Evolutionary conservation across 371 early-diverging fungal genomes (phyloP), one percentile per base, ranked within the genome.

Genomic region (Syncephalis fuscata): DNA sequence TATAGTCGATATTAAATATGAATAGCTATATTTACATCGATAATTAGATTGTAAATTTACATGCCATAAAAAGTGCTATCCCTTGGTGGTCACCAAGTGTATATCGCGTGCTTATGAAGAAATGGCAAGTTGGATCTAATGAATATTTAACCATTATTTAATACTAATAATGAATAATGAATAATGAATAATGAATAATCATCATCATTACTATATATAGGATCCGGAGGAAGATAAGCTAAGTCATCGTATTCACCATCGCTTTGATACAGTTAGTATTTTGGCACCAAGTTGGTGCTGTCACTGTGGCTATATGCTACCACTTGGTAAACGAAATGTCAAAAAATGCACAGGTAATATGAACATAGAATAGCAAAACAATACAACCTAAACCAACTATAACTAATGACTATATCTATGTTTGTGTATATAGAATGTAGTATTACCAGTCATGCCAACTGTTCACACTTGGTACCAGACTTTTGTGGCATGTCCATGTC

Each of bases 261-360:
- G 87, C 21, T 92, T 88, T 57, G 81, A 85, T 53, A 70, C 66
- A 17, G 62, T 78, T 14, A 79, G 81, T 39, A 81, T 74, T 45
- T 67, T 85, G 48, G 78, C 77, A 19, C 81, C 88, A 21, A 75
- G 78, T 57, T 98, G 94, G 91, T 98, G 99, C 66, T 80, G 82
- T 57, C 98, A 98, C 64, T 98, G 99, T 71, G 98, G 98, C 25
- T 78, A 79, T 44, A 82, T 91, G 74, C 74, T 98, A 19, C 76
- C 92, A 2, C 62, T 94, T 4, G 87, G 90, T 14, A 73, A 77
- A 15, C 71, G 73, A 41, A 72, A 74, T 0, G 63, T 73, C 26
- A 80, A 79, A 57, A 62, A 61, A 46, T 82, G 82, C 57, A 59
- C 67, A 10, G 32, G 32, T 32, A 32, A 32, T 32, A 11, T 32